Conservation (phyloP, 139 green algal species). For the Monoraphidium neglectum region DNA sequence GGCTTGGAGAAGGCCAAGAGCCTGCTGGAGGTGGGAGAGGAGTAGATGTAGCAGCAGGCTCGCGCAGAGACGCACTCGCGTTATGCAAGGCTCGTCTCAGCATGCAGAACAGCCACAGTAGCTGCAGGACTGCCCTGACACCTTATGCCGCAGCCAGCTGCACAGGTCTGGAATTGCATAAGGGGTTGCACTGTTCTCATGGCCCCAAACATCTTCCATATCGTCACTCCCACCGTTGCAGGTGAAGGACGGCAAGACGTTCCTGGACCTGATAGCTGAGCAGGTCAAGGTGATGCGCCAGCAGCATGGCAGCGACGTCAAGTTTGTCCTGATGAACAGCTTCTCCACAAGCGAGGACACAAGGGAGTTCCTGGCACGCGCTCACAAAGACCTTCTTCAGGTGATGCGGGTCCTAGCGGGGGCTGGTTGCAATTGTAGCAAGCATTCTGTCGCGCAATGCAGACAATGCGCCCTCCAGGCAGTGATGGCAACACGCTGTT, state of each 20-base stretch:
- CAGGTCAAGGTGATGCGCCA: slow-evolving; percentile 87
- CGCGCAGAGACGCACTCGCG: too few species aligned
- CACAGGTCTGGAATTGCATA: too few species aligned
- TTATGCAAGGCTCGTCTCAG: too few species aligned
- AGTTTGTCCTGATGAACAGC: slow-evolving; percentile 93
- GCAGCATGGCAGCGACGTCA: slow-evolving; percentile 62
- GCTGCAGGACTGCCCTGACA: too few species aligned
- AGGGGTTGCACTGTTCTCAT: background rate
- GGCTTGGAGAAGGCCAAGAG: slow-evolving; percentile 93
- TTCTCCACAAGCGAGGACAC: slow-evolving; percentile 90
- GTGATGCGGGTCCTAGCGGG: slow-evolving; percentile 29
- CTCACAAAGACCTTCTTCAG: slow-evolving; percentile 72
- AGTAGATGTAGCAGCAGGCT: too few species aligned
- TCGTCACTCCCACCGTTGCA: background rate
- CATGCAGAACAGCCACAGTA: too few species aligned
- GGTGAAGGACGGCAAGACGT: slow-evolving; percentile 87
- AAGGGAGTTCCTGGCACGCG: slow-evolving; percentile 60
- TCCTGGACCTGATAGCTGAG: slow-evolving; percentile 94
- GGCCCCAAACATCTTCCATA: slow-evolving; percentile 1
- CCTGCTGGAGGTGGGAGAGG: slow-evolving; percentile 64
- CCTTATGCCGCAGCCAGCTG: too few species aligned
- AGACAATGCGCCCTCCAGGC: too few species aligned
- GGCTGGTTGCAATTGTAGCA: too few species aligned
- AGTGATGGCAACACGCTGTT: too few species aligned
- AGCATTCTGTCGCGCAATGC: too few species aligned